Conservation (phyloP, 352 stramenopile genomes). For the Phytophthora kernoviae region DNA sequence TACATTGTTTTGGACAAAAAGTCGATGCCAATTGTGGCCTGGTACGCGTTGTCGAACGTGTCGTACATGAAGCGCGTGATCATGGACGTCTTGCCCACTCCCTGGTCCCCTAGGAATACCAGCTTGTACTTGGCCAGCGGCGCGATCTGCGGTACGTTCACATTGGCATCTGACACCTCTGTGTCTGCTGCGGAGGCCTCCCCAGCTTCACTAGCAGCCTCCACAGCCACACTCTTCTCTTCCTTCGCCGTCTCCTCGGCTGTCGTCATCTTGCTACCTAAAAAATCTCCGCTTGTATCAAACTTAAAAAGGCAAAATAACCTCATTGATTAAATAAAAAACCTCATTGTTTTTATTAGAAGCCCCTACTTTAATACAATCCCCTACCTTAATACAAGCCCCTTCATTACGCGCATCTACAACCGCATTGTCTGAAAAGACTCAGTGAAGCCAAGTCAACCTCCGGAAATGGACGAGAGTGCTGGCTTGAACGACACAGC, state of each 20-base stretch:
- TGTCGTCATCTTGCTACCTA: slow-evolving; percentile 31
- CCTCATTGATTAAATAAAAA: not conserved
- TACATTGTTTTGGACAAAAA: slow-evolving; percentile 99
- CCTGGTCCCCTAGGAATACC: slow-evolving; percentile 96
- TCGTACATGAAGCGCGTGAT: slow-evolving; percentile 99
- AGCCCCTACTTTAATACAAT: not conserved
- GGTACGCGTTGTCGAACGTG: slow-evolving; percentile 97
- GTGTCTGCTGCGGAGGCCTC: slow-evolving; percentile 10
- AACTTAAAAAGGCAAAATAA: not conserved
- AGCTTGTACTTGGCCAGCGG: slow-evolving; percentile 95
- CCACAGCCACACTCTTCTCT: slow-evolving; percentile 9
- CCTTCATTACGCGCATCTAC: no score
- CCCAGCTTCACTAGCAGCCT: not conserved
- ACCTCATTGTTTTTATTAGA: not conserved
- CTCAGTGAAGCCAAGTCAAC: no score
- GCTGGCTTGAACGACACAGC: no score
- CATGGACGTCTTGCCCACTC: slow-evolving; percentile 99
- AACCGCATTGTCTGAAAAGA: no score
- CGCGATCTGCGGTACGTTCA: slow-evolving; percentile 85
- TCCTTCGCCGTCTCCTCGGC: slow-evolving; percentile 32
- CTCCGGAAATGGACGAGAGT: no score
- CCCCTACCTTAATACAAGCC: no score
- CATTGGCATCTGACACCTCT: slow-evolving; percentile 29
- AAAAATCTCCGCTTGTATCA: not conserved
- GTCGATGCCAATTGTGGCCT: slow-evolving; percentile 99